Percentiles rank a stretch among this genome's conserved stretches.
phyloP scores from a whole-genome alignment of 148 eudicot species.

The Rhododendron molle region DNA sequence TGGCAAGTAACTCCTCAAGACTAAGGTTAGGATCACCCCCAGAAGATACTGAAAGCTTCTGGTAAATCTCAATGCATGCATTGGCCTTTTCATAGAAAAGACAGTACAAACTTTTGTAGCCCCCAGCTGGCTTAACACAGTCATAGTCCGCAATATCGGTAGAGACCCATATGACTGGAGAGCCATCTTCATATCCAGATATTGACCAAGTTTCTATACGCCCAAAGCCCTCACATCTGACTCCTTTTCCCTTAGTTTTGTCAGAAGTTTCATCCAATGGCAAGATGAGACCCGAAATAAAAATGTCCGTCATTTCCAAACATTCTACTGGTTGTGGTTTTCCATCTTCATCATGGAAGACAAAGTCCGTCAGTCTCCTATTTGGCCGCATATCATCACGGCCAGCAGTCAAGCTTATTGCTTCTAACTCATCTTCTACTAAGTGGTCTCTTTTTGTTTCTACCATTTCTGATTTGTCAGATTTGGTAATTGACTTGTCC shows the following conservation, averaged over 20 bases:
- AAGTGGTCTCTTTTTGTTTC: slow-evolving; percentile 49
- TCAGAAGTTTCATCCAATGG: slow-evolving; percentile 64
- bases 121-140: slow-evolving; percentile 61
- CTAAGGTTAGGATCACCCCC: slow-evolving; percentile 73
- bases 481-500: slow-evolving; percentile 45
- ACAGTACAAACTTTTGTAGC: slow-evolving; percentile 66
- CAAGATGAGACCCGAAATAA: slow-evolving; percentile 71
- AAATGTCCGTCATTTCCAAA: slow-evolving; percentile 70
- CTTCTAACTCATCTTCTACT: slow-evolving; percentile 68
- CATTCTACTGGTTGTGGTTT: slow-evolving; percentile 76
- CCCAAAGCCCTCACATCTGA: slow-evolving; percentile 93
- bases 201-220: slow-evolving; percentile 86
- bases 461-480: slow-evolving; percentile 45
- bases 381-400: slow-evolving; percentile 64
- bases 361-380: slow-evolving; percentile 70
- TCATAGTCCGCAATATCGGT: slow-evolving; percentile 89
- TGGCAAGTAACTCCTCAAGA: slow-evolving; percentile 82
- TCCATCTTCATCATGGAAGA: slow-evolving; percentile 79
- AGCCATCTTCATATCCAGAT: slow-evolving; percentile 95
- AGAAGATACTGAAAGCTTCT: slow-evolving; percentile 66
- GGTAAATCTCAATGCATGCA: slow-evolving; percentile 82
- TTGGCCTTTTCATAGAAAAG: slow-evolving; percentile 77
- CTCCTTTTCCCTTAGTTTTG: slow-evolving; percentile 53
- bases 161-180: slow-evolving; percentile 83
- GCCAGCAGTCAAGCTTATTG: slow-evolving; percentile 68